Evolutionary conservation across 805 yeast species (phyloP).

Genomic region (Yarrowia porcina): DNA sequence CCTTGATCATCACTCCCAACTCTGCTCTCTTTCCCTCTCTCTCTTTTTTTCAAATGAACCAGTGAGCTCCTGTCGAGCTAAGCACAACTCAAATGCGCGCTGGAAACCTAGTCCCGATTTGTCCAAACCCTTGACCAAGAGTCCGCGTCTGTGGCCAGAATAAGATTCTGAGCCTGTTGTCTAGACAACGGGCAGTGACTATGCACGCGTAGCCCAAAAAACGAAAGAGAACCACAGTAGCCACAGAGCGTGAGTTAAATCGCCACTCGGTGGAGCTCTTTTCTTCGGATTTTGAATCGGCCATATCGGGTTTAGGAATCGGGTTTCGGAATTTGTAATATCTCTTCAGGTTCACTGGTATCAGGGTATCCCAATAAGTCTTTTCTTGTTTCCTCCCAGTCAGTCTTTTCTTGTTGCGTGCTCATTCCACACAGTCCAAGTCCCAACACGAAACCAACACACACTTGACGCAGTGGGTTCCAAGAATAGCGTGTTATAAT

Average conservation of each 20-base stretch:
- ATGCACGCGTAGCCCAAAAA: neutral
- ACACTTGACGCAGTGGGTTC: conserved; percentile 1
- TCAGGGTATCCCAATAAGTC: neutral
- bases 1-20: neutral
- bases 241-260: conserved; percentile 2
- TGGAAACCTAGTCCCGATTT: conserved; percentile 2
- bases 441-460: conserved; percentile 22
- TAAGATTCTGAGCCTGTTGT: neutral
- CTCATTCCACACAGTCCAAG: conserved; percentile 8
- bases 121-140: neutral
- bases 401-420: neutral
- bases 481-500: neutral
- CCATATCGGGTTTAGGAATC: too few species aligned
- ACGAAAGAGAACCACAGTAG: neutral
- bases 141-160: neutral
- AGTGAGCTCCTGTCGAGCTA: conserved; percentile 17
- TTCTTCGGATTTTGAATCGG: too few species aligned
- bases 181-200: neutral
- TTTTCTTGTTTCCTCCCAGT: neutral
- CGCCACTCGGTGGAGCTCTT: conserved; percentile 14
- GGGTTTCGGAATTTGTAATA: neutral
- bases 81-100: neutral
- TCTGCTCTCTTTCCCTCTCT: neutral
- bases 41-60: neutral
- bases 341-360: neutral